These are phyloP conservation scores for Alnus rubra DNA, from an alignment of 306 rosid genomes.

Conservation along the genomic window DNA sequence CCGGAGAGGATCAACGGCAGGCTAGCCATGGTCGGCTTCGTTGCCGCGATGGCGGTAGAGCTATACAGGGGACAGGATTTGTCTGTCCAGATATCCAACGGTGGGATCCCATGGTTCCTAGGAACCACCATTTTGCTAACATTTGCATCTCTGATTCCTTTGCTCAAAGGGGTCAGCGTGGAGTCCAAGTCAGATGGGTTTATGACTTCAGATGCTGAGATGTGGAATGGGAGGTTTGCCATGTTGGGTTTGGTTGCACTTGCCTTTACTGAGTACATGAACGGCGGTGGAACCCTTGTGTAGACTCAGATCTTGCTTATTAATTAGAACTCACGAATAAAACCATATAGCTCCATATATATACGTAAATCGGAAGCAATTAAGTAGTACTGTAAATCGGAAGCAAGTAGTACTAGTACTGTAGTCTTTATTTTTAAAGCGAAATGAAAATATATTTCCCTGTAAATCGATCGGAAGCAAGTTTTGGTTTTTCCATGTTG, in stretches of 20 bases:
- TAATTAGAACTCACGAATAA: too few species aligned
- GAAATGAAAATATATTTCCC: too few species aligned
- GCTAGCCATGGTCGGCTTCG: constrained; percentile 86
- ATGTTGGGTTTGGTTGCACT: constrained; percentile 84
- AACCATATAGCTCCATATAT: too few species aligned
- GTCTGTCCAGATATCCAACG: constrained; percentile 56
- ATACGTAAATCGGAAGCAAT: too few species aligned
- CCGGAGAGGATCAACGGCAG: constrained; percentile 95
- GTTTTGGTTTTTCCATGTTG: too few species aligned
- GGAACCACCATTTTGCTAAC: constrained; percentile 56
- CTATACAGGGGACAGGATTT: constrained; percentile 62
- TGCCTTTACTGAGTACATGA: constrained; percentile 66
- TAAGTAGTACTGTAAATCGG: too few species aligned
- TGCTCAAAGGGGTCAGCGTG: constrained; percentile 62
- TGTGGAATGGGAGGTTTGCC: constrained; percentile 85
- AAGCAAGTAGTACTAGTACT: too few species aligned
- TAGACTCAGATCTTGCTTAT: background rate
- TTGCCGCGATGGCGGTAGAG: constrained; percentile 72
- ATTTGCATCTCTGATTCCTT: constrained; percentile 68
- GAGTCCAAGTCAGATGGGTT: constrained; percentile 63
- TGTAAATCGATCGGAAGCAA: too few species aligned
- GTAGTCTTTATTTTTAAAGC: too few species aligned
- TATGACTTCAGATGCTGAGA: constrained; percentile 69
- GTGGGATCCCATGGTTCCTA: constrained; percentile 70
- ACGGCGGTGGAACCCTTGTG: constrained; percentile 62